Percentiles rank a stretch among this genome's conserved stretches.
These are phyloP conservation scores for Cyberlindnera maclurae DNA, from an alignment of 805 yeast species.

Conservation along the genomic window DNA sequence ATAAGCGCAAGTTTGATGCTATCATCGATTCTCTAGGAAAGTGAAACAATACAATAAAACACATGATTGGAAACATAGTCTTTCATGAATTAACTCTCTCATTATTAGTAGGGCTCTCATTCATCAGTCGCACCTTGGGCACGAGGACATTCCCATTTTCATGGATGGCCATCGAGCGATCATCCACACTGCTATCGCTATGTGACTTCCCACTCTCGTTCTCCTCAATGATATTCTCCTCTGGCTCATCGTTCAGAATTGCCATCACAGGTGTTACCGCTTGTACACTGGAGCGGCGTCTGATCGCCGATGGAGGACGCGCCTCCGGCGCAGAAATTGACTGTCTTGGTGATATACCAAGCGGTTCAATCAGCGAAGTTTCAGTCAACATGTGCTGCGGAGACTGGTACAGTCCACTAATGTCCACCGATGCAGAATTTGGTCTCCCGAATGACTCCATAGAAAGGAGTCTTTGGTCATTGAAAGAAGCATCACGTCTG, in stretches of 20 bases:
- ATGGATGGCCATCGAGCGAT: conserved; percentile 7
- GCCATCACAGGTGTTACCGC: conserved; percentile 8
- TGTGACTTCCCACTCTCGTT: conserved; percentile 9
- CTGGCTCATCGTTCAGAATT: conserved; percentile 6
- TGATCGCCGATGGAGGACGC: background rate
- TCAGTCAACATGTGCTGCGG: conserved; percentile 3
- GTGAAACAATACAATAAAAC: too few relatives aligned
- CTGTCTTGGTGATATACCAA: background rate
- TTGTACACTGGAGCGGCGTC: conserved; percentile 7
- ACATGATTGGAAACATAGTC: conserved; percentile 2
- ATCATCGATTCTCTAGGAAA: conserved; percentile 27
- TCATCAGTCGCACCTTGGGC: too few relatives aligned
- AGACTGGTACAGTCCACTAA: conserved; percentile 29
- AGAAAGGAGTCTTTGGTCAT: conserved; percentile 25
- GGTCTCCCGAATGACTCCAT: conserved; percentile 26
- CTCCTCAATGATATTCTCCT: conserved; percentile 8
- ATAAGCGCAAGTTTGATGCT: conserved; percentile 38
- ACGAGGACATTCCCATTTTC: background rate
- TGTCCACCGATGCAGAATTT: conserved; percentile 28
- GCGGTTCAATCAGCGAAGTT: background rate
- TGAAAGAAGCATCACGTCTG: conserved; percentile 25
- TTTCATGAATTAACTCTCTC: background rate
- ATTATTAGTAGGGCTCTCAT: background rate
- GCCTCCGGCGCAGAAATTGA: conserved; percentile 2
- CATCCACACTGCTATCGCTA: conserved; percentile 11